Evolutionary conservation across 768 basidiomycete genomes (phyloP), one percentile per base, ranked within the genome.

Genomic region (Termitomyces sp.): DNA sequence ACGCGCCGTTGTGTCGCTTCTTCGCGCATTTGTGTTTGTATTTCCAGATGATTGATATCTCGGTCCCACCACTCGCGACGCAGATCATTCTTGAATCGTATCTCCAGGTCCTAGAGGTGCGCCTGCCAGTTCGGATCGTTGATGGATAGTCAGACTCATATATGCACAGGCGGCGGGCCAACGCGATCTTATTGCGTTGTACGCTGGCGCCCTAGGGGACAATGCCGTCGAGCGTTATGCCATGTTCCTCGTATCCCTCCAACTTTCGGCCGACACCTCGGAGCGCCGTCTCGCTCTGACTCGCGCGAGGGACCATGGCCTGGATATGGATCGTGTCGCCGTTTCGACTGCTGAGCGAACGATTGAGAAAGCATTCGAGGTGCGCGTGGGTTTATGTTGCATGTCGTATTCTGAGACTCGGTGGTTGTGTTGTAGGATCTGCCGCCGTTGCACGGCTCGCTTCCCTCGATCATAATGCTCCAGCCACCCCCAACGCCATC

Each of bases 141-240:
- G 41, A 42, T 9, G n/a, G 20, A 42, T 42, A n/a, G 18, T 11
- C 18, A 42, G n/a, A 16, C n/a, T 42, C n/a, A 42, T n/a, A 9
- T 20, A 3, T 20, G 22, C 8, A 12, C 63, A 90, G 87, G 77
- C 78, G 44, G 88, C 91, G 18, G 91, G 89, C 18, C 80, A 95
- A 72, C 81, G 91, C 36, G 85, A 89, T 44, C 80, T 98, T 18
- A 94, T 98, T 13, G 95, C 96, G 0, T 84, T 97, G 78, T 98
- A 99, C 70, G 94, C 94, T 6, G 86, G 91, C 15, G 91, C 92
- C 31, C 75, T 98, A 22, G 91, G 94, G 6, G 88, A 93, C 66
- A 93, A 93, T 62, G 94, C 94, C 2, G 86, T 96, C 39, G 90
- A 94, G 65, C 88, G 93, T 37, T 98, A 98, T 65, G 94, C 95